Conservation (phyloP, 2,329 filamentous ascomycete genomes). For the Trichoderma sp. region DNA sequence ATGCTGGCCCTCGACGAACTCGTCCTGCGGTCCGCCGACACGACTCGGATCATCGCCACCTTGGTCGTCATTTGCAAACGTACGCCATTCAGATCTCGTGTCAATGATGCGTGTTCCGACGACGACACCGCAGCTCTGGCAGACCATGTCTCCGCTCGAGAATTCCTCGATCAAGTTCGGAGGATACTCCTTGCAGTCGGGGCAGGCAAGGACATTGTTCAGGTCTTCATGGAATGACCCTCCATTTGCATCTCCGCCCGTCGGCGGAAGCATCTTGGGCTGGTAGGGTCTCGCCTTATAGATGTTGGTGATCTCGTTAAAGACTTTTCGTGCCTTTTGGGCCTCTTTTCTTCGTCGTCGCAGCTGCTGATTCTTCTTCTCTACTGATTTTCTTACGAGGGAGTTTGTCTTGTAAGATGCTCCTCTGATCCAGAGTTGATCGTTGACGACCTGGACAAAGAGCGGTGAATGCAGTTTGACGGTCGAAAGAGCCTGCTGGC, state of each 20-base stretch:
- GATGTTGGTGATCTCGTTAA: slow-evolving; percentile 49
- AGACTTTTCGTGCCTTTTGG: slow-evolving; percentile 45
- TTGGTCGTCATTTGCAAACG: slow-evolving; percentile 97
- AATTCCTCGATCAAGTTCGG: slow-evolving; percentile 93
- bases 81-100: slow-evolving; percentile 96
- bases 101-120: slow-evolving; percentile 91
- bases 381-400: slow-evolving; percentile 35
- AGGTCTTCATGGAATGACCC: slow-evolving; percentile 76
- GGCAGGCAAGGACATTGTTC: slow-evolving; percentile 82
- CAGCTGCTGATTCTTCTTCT: slow-evolving; percentile 42
- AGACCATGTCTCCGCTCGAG: slow-evolving; percentile 89
- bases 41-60: slow-evolving; percentile 95
- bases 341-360: slow-evolving; percentile 42
- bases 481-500: slow-evolving; percentile 38
- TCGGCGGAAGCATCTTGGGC: slow-evolving; percentile 53
- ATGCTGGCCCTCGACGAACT: slow-evolving; percentile 86
- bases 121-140: slow-evolving; percentile 87
- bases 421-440: slow-evolving; percentile 45
- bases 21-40: slow-evolving; percentile 93
- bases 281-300: slow-evolving; percentile 48
- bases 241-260: slow-evolving; percentile 39
- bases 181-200: slow-evolving; percentile 89
- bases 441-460: slow-evolving; percentile 61
- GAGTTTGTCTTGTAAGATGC: slow-evolving; percentile 31
- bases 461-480: slow-evolving; percentile 74